A percentile compares a stretch with the other conserved stretches of the same genome.
phyloP scores from a whole-genome alignment of 192 early-diverging fungal genomes.

The Funneliformis mosseae region DNA sequence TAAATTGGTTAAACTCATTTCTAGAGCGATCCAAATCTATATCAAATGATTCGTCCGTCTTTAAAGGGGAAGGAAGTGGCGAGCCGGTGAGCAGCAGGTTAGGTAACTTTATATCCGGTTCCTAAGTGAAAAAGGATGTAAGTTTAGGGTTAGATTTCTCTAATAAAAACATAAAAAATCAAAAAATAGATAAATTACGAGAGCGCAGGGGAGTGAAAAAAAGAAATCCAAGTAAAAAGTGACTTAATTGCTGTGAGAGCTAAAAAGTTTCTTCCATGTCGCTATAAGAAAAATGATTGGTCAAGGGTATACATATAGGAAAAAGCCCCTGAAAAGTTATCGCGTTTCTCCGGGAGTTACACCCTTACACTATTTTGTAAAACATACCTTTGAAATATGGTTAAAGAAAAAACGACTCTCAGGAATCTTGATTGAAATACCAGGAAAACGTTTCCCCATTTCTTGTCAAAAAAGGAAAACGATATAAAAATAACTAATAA shows the following conservation, averaged over 20 bases:
- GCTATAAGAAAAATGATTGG: not conserved
- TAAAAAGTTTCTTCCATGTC: not conserved
- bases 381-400: constrained; percentile 25
- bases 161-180: not conserved
- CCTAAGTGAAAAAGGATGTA: not conserved
- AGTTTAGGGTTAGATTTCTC: not conserved
- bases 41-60: constrained; percentile 16
- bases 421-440: constrained; percentile 13
- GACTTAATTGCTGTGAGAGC: not conserved
- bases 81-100: not conserved
- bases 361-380: not conserved
- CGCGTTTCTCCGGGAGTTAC: not conserved
- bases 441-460: constrained; percentile 23
- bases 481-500: not conserved
- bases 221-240: not conserved
- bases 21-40: constrained; percentile 6
- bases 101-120: not conserved
- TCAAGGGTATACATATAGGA: not conserved
- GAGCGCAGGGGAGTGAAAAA: not conserved
- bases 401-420: constrained; percentile 2
- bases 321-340: not conserved
- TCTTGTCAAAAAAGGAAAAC: not conserved
- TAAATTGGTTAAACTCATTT: constrained; percentile 24
- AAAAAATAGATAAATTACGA: not conserved
- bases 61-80: not conserved